Percentiles rank a stretch among this genome's conserved stretches.
Conservation (phyloP, 176 grass and related monocot genomes). For the Chloris gayana region DNA sequence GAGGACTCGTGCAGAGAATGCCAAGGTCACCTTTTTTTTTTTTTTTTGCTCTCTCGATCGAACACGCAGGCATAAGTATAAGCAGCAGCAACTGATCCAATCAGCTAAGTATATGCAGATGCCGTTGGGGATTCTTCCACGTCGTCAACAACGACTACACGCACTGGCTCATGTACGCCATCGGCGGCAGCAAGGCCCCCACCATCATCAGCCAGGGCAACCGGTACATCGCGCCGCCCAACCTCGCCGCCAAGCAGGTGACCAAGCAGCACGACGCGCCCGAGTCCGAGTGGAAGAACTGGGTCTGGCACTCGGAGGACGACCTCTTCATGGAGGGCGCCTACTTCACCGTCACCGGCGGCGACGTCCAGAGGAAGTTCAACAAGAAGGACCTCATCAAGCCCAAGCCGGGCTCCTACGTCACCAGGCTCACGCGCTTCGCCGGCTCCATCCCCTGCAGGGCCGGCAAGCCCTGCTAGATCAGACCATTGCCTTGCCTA, state of each 20-base stretch:
- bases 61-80: too few species aligned
- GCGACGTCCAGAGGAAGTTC: constrained; percentile 22
- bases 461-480: constrained; percentile 60
- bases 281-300: constrained; percentile 68
- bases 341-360: constrained; percentile 57
- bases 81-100: too few species aligned
- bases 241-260: constrained; percentile 65
- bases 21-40: constrained; percentile 44
- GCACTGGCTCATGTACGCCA: constrained; percentile 90
- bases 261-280: constrained; percentile 56
- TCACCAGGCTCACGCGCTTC: constrained; percentile 71
- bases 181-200: constrained; percentile 80
- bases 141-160: constrained; percentile 96
- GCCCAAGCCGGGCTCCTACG: constrained; percentile 59
- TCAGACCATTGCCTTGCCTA: background rate
- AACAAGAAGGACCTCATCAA: constrained; percentile 57
- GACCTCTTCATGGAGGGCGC: constrained; percentile 76
- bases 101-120: constrained; percentile 42
- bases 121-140: constrained; percentile 91
- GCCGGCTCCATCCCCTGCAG: constrained; percentile 56
- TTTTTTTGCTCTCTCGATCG: too few species aligned
- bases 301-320: constrained; percentile 74
- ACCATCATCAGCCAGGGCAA: constrained; percentile 92
- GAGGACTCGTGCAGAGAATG: constrained; percentile 84
- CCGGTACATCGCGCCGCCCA: constrained; percentile 78